phyloP scores from a whole-genome alignment of 768 basidiomycete species.

The Pleurotus giganteus region DNA sequence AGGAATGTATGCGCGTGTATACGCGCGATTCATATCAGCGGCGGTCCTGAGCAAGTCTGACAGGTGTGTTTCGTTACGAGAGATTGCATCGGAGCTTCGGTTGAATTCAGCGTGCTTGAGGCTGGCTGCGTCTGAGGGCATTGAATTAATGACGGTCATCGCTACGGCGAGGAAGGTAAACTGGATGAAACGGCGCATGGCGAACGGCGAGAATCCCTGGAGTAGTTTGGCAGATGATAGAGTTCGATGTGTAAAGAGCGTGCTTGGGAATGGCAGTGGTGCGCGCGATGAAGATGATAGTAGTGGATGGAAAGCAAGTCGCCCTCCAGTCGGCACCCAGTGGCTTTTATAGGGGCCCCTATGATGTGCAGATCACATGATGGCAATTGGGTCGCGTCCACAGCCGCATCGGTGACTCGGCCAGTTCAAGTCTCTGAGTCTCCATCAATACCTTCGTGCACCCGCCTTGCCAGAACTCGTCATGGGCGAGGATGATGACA shows the following conservation, averaged over 20 bases:
- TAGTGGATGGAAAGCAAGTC: no score
- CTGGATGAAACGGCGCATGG: background rate
- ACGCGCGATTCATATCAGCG: no score
- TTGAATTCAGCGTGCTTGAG: background rate
- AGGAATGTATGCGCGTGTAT: no score
- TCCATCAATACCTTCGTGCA: background rate
- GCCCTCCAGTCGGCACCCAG: no score
- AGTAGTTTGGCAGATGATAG: background rate
- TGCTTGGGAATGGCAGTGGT: background rate
- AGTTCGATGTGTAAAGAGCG: background rate
- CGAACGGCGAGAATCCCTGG: background rate
- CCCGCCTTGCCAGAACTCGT: background rate
- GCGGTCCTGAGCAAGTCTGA: no score
- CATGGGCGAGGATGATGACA: conserved; percentile 25
- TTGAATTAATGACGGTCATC: background rate
- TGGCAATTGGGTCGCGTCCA: no score
- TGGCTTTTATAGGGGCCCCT: no score
- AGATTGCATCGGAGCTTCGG: no score
- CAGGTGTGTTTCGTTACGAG: no score
- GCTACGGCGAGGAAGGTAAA: background rate
- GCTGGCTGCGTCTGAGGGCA: background rate
- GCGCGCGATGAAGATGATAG: no score
- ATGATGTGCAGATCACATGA: no score
- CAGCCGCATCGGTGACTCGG: no score
- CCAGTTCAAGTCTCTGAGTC: background rate